Evolutionary conservation across 75 land plant species (phyloP), one percentile per base, ranked within the genome.

Genomic region (Pinus tabuliformis): DNA sequence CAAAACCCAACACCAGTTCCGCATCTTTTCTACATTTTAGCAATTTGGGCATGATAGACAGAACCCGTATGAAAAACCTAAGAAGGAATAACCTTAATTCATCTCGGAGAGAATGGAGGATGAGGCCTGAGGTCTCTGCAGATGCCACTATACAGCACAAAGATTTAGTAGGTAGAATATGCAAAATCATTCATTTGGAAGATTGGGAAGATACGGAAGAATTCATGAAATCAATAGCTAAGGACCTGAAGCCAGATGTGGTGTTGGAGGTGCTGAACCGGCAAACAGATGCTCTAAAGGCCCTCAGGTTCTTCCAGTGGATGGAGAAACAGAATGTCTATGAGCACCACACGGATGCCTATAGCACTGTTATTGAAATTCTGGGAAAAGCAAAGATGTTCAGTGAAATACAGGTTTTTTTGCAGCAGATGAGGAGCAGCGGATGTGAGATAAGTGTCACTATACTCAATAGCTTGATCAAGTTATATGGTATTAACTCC

Each of bases 381-480:
- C 42, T 33, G 16, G 71, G 26, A 26, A 26, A 26, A 26, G 26
- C 49, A 17, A 70, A 70, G 54, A 39, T 39, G 52, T 39, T 70
- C n/a, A 33, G n/a, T 13, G 72, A 70, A 45, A 70, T 70, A 39
- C 37, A 70, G 33, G n/a, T 13, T 21, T 16, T 70, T 70, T 18
- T 70, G 49, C 52, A 70, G 72, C 49, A 70, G 20, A 70, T 70
- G 72, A 39, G 54, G 37, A 70, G 24, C 54, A 70, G 18, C 20
- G 56, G 72, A 17, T 20, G 49, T 18, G 72, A 70, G 52, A 42
- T 70, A 70, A 70, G 39, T 70, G 72, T 70, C 37, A 39, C 52
- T 1, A 39, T 39, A 18, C 22, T 70, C 45, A 70, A 70, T 45
- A 42, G 72, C 14, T 9, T 70, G 54, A 70, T 70, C 22, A 45